Evolutionary conservation across 768 basidiomycete genomes (phyloP), one percentile per base, ranked within the genome.

Genomic region (Amyloporia xantha): DNA sequence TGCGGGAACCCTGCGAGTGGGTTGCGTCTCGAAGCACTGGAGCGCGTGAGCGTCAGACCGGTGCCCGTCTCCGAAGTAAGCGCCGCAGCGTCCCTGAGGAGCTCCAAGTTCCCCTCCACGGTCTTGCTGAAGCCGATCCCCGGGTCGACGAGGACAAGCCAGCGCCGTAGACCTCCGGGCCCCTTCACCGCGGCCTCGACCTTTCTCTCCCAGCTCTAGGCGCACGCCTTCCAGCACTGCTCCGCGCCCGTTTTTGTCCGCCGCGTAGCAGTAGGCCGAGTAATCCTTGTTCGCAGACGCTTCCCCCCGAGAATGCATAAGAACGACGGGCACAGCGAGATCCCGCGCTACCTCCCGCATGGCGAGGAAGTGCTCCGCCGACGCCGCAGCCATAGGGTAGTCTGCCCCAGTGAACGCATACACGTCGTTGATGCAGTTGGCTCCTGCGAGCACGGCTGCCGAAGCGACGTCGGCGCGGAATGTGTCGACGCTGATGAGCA

Each of bases 81-180:
- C 42, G 52, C 62, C 17, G 61, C 73, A 44, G 70, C 71, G 28
- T 74, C 56, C 9, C 82, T 73, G 42, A 98, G 63, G 10, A 95
- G 58, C 52, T 75, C 71, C 27, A 91, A 54, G 65, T 95, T 94
- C 4, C 77, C 90, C 24, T 82, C 74, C 2, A 82, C 62, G 0
- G 81, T 77, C 66, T 97, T 97, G 66, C 93, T 95, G 64, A 97
- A 99, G 27, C 96, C 95, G 45, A 98, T 70, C 0, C 95, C 95
- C 2, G 95, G 91, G 68, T 97, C 96, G 21, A 85, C 76, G 45
- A 97, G 75, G 53, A 97, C 79, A 51, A 89, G 75, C 95, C 95
- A 98, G 44, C 88, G 69, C 48, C 89, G 73, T 9, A 98, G 66
- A 0, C 92, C 90, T 1, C 82, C 82, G 42, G 65, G 71, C 0